Base-by-base conservation (phyloP, 202 grass and related monocot genomes). In the Panicum hallii region DNA sequence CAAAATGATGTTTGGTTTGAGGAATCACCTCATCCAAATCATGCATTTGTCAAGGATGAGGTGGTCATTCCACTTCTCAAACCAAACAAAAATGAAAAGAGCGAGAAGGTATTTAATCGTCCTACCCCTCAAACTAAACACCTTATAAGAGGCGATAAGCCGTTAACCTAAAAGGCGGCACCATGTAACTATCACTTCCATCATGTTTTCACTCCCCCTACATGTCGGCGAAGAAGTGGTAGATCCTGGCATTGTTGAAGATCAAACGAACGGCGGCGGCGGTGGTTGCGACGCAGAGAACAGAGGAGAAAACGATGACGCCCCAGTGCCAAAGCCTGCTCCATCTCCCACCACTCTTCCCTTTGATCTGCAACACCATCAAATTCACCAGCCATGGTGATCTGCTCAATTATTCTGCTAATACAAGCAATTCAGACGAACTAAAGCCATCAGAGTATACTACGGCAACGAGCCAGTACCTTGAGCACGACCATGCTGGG, bases 401-500 rank as follows among this genome's bases (percentile, higher is more conserved):
- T 26, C 26, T 26, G 26, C 26, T 26, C 26, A 26, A 26, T 26
- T 10, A 2, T 57, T 22, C 54, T 57, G 54, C n/a, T n/a, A n/a
- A 7, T n/a, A n/a, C 7, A 57, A 57, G 36, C n/a, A 6, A 45
- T 77, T 57, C 30, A 23, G 16, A 5, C 40, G 47, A n/a, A 30
- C 14, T 23, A 1, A 30, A 13, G 30, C 16, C 63, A 17, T 36
- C 36, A 34, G 15, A 47, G 53, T 28, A 72, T 72, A 46, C 13
- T 50, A 10, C 46, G 42, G 11, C 11, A 45, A 17, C 22, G 20
- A 47, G n/a, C 6, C 5, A 26, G 26, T 26, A 26, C 26, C 94
- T 94, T 97, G 53, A 97, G 75, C 62, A 94, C 26, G 72, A 83
- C 28, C 94, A 97, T 92, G 91, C 91, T 94, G 41, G 94, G 92